Evolutionary conservation across 2,329 filamentous ascomycete species (phyloP).

Genomic region (Triangularia setosa): DNA sequence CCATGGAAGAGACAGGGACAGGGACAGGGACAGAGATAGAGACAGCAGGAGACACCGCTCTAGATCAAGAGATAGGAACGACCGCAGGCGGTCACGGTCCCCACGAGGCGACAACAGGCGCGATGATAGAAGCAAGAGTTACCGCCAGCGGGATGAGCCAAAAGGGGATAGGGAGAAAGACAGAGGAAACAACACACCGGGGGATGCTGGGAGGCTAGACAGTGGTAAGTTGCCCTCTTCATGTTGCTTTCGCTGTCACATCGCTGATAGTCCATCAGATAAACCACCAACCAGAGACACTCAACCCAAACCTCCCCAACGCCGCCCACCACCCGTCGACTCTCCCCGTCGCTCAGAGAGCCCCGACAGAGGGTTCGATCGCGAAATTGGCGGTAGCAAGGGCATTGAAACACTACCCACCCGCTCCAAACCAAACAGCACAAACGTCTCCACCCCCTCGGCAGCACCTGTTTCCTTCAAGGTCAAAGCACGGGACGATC

Average conservation of each 20-base stretch:
- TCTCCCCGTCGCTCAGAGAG: slow-evolving; percentile 21
- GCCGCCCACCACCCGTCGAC: not conserved
- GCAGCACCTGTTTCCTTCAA: slow-evolving; percentile 26
- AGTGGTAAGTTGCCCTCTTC: not conserved
- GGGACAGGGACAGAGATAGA: slow-evolving; percentile 27
- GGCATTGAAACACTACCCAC: slow-evolving; percentile 21
- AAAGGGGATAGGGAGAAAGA: slow-evolving; percentile 14
- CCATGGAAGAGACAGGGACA: slow-evolving; percentile 29
- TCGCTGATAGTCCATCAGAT: not conserved
- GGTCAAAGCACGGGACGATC: slow-evolving; percentile 22
- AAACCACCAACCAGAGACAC: slow-evolving; percentile 5
- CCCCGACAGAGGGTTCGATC: slow-evolving; percentile 10
- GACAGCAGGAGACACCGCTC: slow-evolving; percentile 20
- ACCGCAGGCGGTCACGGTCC: slow-evolving; percentile 20
- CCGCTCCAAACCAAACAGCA: slow-evolving; percentile 19
- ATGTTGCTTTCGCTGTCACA: not conserved
- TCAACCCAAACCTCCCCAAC: not conserved
- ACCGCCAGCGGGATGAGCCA: slow-evolving; percentile 12
- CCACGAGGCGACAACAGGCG: slow-evolving; percentile 16
- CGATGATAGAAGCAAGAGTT: slow-evolving; percentile 12
- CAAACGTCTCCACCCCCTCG: slow-evolving; percentile 5
- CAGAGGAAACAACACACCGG: slow-evolving; percentile 7
- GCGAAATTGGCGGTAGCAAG: slow-evolving; percentile 5
- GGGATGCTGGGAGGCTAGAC: not conserved
- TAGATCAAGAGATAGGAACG: slow-evolving; percentile 15